Base-by-base conservation (phyloP, 179 eudicot species). In the Corrigiola litoralis region DNA sequence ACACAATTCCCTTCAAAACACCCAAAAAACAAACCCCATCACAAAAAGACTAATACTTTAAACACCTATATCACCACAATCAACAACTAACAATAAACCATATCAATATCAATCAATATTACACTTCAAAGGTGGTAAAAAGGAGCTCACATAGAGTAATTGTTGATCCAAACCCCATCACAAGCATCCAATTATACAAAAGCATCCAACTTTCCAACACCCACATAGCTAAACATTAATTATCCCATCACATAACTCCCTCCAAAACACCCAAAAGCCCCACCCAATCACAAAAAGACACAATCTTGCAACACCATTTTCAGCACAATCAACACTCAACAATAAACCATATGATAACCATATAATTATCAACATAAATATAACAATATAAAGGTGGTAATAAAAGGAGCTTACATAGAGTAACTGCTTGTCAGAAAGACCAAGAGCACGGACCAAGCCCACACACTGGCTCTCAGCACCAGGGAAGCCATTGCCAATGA, bases 381-480 rank as follows among this genome's bases (percentile, higher is more conserved):
- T 48, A 50, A 25, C 31, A 0, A 8, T 4, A 8, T 8, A 51
- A 11, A 31, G 50, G 20, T 36, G 13, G 21, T n/a, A n/a, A 31
- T 40, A 1, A 0, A 12, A 24, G 14, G 11, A 58, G 62, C 76
- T 80, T 67, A 90, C 97, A 63, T 85, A 88, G 58, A 90, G 51
- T 2, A 84, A 75, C 33, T 90, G 95, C 56, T 84, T 84, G 34
- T 82, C 83, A 24, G 88, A 71, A 63, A 90, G 80, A 3, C 97
- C 95, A 11, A 90, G 88, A 63, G 95, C 92, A 34, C 86, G 86
- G 63, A 84, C 87, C 68, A 90, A 74, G 3, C 97, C 97, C 63
- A 90, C 52, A 74, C 91, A 81, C 82, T 90, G 96, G 52, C 76
- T 88, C 70, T 90, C 97, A 21, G 97, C 84, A 57, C 88, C 87